Percentiles rank a stretch among this genome's conserved stretches.
These are phyloP conservation scores for Ormosia emarginata DNA, from an alignment of 306 rosid species.

Conservation along the genomic window DNA sequence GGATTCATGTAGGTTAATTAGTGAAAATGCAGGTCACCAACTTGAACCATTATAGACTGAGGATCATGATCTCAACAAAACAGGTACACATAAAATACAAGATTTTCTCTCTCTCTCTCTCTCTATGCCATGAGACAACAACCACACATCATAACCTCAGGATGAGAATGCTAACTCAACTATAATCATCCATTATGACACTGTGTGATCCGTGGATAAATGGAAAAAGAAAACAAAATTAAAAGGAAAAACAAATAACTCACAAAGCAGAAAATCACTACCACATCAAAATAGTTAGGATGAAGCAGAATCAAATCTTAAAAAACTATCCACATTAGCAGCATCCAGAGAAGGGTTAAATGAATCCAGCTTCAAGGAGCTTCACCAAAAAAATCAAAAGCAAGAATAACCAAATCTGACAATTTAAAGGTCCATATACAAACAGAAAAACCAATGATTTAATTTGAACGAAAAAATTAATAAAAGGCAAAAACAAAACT, in stretches of 20 bases:
- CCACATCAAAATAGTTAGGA: not conserved
- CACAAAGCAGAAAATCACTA: not conserved
- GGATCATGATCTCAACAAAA: constrained; percentile 15
- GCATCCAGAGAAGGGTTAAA: constrained; percentile 13
- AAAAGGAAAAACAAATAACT: not conserved
- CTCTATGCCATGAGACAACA: not conserved
- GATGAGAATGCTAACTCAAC: constrained; percentile 2
- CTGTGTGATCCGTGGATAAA: not conserved
- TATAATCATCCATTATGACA: not conserved
- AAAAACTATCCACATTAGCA: not conserved
- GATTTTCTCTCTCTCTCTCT: not conserved
- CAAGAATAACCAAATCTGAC: constrained; percentile 20
- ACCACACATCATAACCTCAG: constrained; percentile 3
- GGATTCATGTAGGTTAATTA: not conserved
- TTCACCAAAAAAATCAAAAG: constrained; percentile 16
- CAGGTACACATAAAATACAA: not conserved
- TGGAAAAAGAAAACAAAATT: not conserved
- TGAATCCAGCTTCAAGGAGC: not conserved
- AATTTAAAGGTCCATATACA: not conserved
- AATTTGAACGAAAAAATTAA: not conserved
- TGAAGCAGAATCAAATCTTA: constrained; percentile 19
- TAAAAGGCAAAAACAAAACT: not conserved
- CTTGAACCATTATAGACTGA: not conserved
- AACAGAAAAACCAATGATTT: not conserved
- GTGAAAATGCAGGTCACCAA: constrained; percentile 5